Conservation (phyloP, 352 stramenopile species). For the Globisporangium cylindrosporum region DNA sequence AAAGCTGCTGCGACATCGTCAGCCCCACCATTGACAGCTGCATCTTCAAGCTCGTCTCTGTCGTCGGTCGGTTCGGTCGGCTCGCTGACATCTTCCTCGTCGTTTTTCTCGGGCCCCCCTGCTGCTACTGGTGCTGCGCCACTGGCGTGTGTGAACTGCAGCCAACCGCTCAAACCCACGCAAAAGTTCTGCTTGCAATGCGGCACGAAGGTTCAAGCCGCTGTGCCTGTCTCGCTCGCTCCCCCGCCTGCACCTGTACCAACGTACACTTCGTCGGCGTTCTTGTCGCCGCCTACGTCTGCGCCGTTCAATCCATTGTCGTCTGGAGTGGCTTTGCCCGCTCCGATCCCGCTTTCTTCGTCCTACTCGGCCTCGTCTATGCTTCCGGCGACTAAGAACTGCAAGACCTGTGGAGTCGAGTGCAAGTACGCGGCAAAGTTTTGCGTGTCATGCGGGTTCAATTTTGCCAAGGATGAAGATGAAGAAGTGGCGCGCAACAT, state of each 20-base stretch:
- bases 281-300: slow-evolving; percentile 21
- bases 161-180: slow-evolving; percentile 43
- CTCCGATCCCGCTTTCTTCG: slow-evolving; percentile 49
- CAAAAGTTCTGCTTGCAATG: slow-evolving; percentile 83
- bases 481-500: slow-evolving; percentile 78
- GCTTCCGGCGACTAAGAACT: slow-evolving; percentile 53
- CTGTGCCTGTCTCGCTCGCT: slow-evolving; percentile 2
- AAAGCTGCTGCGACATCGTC: slow-evolving; percentile 12
- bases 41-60: slow-evolving; percentile 29
- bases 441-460: slow-evolving; percentile 77
- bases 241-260: slow-evolving; percentile 1
- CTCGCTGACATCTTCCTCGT: slow-evolving; percentile 20
- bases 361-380: slow-evolving; percentile 32
- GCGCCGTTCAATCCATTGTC: slow-evolving; percentile 34
- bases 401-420: slow-evolving; percentile 54
- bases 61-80: slow-evolving; percentile 26
- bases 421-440: slow-evolving; percentile 83
- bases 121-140: slow-evolving; percentile 12
- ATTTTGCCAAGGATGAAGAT: slow-evolving; percentile 74
- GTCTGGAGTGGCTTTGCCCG: slow-evolving; percentile 39
- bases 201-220: slow-evolving; percentile 50
- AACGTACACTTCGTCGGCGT: slow-evolving; percentile 20
- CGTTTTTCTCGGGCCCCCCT: slow-evolving; percentile 7
- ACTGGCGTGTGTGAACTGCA: slow-evolving; percentile 42
- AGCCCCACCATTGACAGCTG: slow-evolving; percentile 12